phyloP scores from a whole-genome alignment of 129 eudicot genomes.

The Tanacetum coccineum region DNA sequence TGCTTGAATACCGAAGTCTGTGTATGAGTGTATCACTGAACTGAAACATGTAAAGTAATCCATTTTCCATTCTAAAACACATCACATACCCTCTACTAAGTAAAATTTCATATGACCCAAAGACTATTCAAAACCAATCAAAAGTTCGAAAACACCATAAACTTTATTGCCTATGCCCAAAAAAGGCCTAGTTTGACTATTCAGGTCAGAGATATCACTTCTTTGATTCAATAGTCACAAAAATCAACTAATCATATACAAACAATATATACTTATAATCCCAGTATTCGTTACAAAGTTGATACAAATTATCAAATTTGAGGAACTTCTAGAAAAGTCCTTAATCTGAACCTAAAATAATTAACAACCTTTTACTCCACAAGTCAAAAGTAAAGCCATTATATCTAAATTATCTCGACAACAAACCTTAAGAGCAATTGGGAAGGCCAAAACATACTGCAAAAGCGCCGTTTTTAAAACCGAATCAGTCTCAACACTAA shows the following conservation, averaged over 20 bases:
- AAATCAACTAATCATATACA: background rate
- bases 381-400: background rate
- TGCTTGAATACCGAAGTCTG: background rate
- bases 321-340: background rate
- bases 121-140: background rate
- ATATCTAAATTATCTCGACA: background rate
- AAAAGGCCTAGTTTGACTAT: conserved; percentile 8
- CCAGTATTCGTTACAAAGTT: background rate
- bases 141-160: background rate
- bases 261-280: background rate
- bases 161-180: background rate
- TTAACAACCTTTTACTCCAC: background rate
- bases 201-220: background rate
- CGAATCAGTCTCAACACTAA: conserved; percentile 55
- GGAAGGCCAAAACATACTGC: conserved; percentile 88
- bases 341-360: conserved; percentile 1
- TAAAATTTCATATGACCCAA: conserved; percentile 1
- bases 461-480: conserved; percentile 64
- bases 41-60: background rate
- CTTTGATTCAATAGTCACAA: background rate
- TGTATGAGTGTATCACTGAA: background rate
- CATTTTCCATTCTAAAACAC: background rate
- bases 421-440: conserved; percentile 88
- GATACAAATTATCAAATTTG: background rate
- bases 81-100: background rate